These are phyloP conservation scores for Pyrus pyrifolia DNA, from an alignment of 306 rosid genomes.

Conservation along the genomic window DNA sequence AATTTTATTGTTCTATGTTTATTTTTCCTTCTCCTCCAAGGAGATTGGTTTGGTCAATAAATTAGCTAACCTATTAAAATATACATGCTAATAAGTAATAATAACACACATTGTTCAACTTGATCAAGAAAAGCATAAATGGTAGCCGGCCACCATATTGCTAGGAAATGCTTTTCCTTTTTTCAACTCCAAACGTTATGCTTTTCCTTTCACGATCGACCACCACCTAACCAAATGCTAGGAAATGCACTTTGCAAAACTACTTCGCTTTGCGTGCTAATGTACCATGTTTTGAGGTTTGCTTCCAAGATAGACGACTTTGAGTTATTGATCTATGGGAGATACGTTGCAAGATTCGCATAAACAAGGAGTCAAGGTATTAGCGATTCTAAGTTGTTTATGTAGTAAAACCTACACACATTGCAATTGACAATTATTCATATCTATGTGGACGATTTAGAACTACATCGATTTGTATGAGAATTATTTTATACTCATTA, in stretches of 20 bases:
- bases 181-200: neutral
- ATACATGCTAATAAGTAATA: neutral
- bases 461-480: too few species aligned
- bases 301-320: neutral
- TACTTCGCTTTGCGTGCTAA: neutral
- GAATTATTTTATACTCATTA: too few species aligned
- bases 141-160: neutral
- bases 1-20: neutral
- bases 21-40: slow-evolving; percentile 2
- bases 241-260: slow-evolving; percentile 1
- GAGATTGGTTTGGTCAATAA: neutral
- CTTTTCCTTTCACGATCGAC: slow-evolving; percentile 5
- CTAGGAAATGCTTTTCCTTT: neutral
- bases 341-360: too few species aligned
- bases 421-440: too few species aligned
- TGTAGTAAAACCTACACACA: too few species aligned
- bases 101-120: neutral
- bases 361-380: too few species aligned
- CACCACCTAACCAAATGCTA: neutral
- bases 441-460: too few species aligned
- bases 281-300: neutral
- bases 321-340: neutral
- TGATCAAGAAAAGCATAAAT: neutral
- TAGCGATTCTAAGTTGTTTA: neutral
- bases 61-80: neutral